Evolutionary conservation across 495 filamentous ascomycete species (phyloP), one percentile per base, ranked within the genome.

Genomic region (Barbatosphaeria neglecta): DNA sequence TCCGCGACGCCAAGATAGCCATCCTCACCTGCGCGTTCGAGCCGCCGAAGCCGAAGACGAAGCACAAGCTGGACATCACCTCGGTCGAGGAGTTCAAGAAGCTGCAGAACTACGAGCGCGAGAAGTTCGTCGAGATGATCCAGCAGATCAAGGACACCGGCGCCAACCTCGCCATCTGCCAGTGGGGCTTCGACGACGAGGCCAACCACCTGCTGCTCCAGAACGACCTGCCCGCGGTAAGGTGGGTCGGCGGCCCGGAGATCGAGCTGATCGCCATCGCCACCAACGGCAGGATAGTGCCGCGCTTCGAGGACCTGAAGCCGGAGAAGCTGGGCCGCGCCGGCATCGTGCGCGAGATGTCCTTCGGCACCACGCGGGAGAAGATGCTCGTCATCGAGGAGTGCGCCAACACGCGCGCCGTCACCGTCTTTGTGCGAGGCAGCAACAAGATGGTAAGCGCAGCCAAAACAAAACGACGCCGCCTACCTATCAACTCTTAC

Each of bases 341-440:
- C 20, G 92, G 92, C 43, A 70, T 92, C 42, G 90, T 99, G 33
- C 76, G 90, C 44, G 89, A 97, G 69, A 85, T 97, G 81, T 84
- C 76, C 28, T 99, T 99, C 57, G 92, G 92, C 54, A 99, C 92
- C 4, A 97, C 93, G 22, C 77, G 92, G 59, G 92, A 99, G 65
- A 95, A 96, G 77, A 99, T 99, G 92, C 77, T 99, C 48, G 86
- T 99, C 44, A 97, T 99, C 57, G 92, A 99, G 66, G 92, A 97
- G 68, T 97, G 92, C 58, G 92, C 93, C 61, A 97, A 99, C 72
- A 95, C 87, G 42, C 77, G 92, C 49, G 92, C 92, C 23, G 92
- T 97, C 40, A 99, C 92, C 0, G 79, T 92, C 37, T 99, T 99
- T 61, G 82, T 99, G 40, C 74, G 92, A 62, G 92, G 92, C 54